These are phyloP conservation scores for Lactifluus pinguis DNA, from an alignment of 768 basidiomycete genomes.

Conservation along the genomic window DNA sequence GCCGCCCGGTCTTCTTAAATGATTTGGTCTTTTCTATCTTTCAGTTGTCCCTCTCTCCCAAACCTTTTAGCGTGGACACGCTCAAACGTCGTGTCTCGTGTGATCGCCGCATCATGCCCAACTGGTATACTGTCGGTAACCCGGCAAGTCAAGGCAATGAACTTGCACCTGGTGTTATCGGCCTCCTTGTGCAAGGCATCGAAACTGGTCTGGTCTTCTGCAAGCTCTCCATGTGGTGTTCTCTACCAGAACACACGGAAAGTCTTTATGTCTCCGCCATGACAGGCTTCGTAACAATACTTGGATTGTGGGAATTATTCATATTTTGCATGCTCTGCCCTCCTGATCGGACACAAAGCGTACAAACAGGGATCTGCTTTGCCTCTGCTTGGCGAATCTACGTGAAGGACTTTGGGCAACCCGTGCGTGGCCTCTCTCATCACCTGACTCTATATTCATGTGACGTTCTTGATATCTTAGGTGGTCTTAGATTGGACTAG, in stretches of 20 bases:
- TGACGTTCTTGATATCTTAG: not conserved
- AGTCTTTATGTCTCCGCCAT: not conserved
- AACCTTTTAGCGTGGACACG: too few species aligned
- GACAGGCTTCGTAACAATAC: not conserved
- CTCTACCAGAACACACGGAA: not conserved
- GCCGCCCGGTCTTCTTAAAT: not conserved
- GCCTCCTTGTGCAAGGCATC: conserved; percentile 7
- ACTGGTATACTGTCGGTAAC: too few species aligned
- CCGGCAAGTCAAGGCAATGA: not conserved
- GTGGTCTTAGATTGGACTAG: not conserved
- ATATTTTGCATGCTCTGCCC: not conserved
- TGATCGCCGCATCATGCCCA: not conserved
- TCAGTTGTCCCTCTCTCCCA: not conserved
- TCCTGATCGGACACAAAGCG: not conserved
- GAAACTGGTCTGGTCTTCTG: conserved; percentile 1
- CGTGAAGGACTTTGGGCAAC: not conserved
- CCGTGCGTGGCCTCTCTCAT: not conserved
- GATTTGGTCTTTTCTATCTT: not conserved
- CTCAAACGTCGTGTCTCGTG: too few species aligned
- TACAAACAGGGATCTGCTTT: not conserved
- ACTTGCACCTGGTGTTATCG: not conserved
- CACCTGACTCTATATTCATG: not conserved
- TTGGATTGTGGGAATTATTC: not conserved
- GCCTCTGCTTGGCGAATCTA: not conserved
- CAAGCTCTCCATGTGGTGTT: not conserved